These are phyloP conservation scores for Colletotrichum siamense DNA, from an alignment of 2,329 filamentous ascomycete genomes.

Conservation along the genomic window DNA sequence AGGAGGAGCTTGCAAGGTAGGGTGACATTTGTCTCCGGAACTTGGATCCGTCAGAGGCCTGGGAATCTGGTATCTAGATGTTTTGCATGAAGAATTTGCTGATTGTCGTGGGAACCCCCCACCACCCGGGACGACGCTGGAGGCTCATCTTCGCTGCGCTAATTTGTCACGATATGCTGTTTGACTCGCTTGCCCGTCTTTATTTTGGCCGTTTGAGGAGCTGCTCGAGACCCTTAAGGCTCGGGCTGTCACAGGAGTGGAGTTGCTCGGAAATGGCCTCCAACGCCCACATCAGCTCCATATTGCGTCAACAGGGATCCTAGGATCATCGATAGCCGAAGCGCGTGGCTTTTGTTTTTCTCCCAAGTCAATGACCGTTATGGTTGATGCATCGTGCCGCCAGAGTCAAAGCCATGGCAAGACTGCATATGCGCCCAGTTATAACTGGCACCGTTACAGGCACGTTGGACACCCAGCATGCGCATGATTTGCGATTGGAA, in stretches of 20 bases:
- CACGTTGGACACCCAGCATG: not conserved
- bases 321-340: not conserved
- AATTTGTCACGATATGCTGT: not conserved
- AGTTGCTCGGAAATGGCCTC: not conserved
- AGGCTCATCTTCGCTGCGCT: not conserved
- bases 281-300: not conserved
- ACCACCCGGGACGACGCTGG: not conserved
- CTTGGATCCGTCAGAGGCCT: not conserved
- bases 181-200: not conserved
- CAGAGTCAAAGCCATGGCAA: not conserved
- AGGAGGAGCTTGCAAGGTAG: not conserved
- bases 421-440: not conserved
- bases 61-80: not conserved
- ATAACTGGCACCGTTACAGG: not conserved
- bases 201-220: not conserved
- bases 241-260: not conserved
- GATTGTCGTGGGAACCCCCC: not conserved
- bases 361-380: not conserved
- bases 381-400: not conserved
- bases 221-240: not conserved
- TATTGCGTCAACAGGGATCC: not conserved
- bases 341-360: not conserved
- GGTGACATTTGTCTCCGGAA: slow-evolving; percentile 8
- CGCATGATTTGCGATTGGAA: not conserved
- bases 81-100: not conserved